These are phyloP conservation scores for Phytopythium litorale DNA, from an alignment of 352 stramenopile species.

Conservation along the genomic window DNA sequence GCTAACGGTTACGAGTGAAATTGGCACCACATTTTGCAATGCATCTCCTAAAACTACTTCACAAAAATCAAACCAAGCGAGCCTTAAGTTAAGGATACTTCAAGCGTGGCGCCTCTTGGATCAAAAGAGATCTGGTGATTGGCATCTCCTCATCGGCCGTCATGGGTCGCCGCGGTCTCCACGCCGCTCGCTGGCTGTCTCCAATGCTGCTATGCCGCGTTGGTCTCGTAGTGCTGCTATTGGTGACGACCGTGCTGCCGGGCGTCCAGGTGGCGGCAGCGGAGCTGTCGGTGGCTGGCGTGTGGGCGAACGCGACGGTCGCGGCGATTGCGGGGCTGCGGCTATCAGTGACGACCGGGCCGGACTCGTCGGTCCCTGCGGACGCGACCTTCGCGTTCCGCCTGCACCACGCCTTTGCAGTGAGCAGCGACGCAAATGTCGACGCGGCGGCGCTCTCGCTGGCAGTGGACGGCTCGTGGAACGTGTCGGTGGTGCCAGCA, in stretches of 20 bases:
- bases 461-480: slow-evolving; percentile 22
- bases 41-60: no score
- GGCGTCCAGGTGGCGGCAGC: neutral
- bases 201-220: no score
- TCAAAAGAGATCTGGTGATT: neutral
- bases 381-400: slow-evolving; percentile 29
- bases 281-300: neutral
- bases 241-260: no score
- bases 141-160: neutral
- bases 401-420: slow-evolving; percentile 17
- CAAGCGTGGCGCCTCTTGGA: no score
- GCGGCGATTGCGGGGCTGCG: slow-evolving; percentile 11
- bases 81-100: no score
- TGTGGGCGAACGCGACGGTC: slow-evolving; percentile 30
- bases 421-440: slow-evolving; percentile 15
- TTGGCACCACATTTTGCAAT: no score
- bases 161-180: neutral
- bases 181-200: neutral
- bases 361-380: slow-evolving; percentile 15
- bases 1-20: no score
- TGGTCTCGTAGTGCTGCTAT: neutral
- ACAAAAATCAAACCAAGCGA: no score
- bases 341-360: slow-evolving; percentile 21
- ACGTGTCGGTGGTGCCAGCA: slow-evolving; percentile 9
- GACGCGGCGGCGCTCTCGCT: slow-evolving; percentile 13